Percentiles rank a stretch among this genome's conserved stretches.
These are phyloP conservation scores for Lentinus tigrinus DNA, from an alignment of 768 basidiomycete species.

Conservation along the genomic window DNA sequence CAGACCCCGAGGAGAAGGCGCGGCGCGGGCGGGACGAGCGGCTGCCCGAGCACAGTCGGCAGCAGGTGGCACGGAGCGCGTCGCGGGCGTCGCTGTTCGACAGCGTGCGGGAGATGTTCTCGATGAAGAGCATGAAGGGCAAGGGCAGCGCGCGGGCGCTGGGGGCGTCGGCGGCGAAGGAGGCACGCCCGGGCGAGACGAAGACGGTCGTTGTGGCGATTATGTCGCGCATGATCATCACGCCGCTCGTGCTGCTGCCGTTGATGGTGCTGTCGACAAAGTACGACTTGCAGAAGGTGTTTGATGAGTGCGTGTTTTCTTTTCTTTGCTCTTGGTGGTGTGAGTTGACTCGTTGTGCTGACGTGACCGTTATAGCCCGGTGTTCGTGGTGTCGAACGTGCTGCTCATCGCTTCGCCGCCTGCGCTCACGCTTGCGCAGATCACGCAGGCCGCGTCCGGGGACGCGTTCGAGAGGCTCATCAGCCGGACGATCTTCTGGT, in stretches of 20 bases:
- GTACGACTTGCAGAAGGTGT: slow-evolving; percentile 59
- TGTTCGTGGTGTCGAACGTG: slow-evolving; percentile 84
- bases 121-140: slow-evolving; percentile 26
- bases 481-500: slow-evolving; percentile 90
- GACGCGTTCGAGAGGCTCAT: slow-evolving; percentile 92
- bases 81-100: slow-evolving; percentile 38
- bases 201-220: slow-evolving; percentile 83
- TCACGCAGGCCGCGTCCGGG: slow-evolving; percentile 81
- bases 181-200: slow-evolving; percentile 61
- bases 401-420: slow-evolving; percentile 83
- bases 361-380: slow-evolving; percentile 50
- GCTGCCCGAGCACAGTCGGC: slow-evolving; percentile 14
- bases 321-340: background rate
- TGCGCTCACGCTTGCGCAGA: slow-evolving; percentile 70
- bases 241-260: slow-evolving; percentile 77
- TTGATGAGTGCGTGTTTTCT: slow-evolving; percentile 63
- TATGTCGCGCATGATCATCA: slow-evolving; percentile 83
- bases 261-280: slow-evolving; percentile 63
- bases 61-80: slow-evolving; percentile 20
- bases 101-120: slow-evolving; percentile 44
- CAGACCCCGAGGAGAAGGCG: slow-evolving; percentile 19
- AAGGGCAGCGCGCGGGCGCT: slow-evolving; percentile 16
- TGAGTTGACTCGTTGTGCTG: background rate
- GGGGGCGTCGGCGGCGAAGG: slow-evolving; percentile 13
- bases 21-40: background rate